Evolutionary conservation across 176 grass and related monocot species (phyloP).

Genomic region (Oryza australiensis): DNA sequence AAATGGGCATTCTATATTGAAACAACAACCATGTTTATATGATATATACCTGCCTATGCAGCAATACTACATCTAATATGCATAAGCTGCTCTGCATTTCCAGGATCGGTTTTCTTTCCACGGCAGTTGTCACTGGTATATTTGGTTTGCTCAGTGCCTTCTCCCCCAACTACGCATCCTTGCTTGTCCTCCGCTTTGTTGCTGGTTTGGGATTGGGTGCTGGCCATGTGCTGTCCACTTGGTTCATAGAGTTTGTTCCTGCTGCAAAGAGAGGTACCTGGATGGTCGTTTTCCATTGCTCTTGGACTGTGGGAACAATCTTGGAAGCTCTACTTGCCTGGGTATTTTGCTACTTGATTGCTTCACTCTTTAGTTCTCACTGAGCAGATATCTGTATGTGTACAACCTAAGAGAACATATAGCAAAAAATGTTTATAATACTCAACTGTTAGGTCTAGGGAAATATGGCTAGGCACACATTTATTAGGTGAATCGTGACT

Average conservation of each 20-base stretch:
- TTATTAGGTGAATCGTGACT: no score
- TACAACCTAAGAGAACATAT: neutral
- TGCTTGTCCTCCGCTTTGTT: slow-evolving; percentile 54
- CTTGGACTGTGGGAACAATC: slow-evolving; percentile 63
- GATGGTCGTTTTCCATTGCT: slow-evolving; percentile 49
- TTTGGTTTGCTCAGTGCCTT: slow-evolving; percentile 71
- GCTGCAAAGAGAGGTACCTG: slow-evolving; percentile 58
- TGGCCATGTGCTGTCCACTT: slow-evolving; percentile 60
- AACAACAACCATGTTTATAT: neutral
- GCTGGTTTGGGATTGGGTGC: slow-evolving; percentile 67
- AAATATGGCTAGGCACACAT: no score
- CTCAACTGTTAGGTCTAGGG: no score
- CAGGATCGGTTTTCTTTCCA: slow-evolving; percentile 70
- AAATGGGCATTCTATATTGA: neutral
- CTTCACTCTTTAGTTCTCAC: neutral
- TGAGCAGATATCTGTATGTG: neutral
- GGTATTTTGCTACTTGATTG: slow-evolving; percentile 37
- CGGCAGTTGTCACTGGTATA: slow-evolving; percentile 51
- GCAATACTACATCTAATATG: neutral
- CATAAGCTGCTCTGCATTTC: neutral
- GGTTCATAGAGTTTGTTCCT: slow-evolving; percentile 85
- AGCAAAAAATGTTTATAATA: neutral
- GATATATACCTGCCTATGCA: neutral
- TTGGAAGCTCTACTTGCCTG: slow-evolving; percentile 66
- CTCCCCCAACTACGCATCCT: slow-evolving; percentile 60